Conservation (phyloP, 129 eudicot species). For the Heracleum sosnowskyi region DNA sequence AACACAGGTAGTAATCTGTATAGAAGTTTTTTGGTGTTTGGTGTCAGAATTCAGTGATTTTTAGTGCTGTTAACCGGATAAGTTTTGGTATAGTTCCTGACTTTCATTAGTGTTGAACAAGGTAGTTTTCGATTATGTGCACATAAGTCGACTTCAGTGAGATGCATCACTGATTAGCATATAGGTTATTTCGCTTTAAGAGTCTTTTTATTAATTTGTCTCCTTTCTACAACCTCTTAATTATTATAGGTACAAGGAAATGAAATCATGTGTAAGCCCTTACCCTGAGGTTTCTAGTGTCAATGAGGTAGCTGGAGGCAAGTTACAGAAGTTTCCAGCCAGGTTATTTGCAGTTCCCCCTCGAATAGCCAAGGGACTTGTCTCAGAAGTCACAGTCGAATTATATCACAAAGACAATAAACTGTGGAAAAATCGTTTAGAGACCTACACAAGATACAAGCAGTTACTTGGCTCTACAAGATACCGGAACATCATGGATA, state of each 20-base stretch:
- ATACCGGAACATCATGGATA: constrained; percentile 88
- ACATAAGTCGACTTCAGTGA: neutral
- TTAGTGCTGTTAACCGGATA: neutral
- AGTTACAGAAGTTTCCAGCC: constrained; percentile 67
- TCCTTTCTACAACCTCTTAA: neutral
- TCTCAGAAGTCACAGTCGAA: constrained; percentile 61
- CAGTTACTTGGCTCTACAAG: constrained; percentile 61
- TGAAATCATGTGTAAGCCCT: constrained; percentile 75
- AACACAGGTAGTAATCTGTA: neutral
- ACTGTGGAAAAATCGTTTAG: constrained; percentile 69
- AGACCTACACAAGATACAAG: constrained; percentile 49
- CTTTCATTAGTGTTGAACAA: neutral
- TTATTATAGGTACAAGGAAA: constrained; percentile 71
- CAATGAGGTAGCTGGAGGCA: constrained; percentile 74
- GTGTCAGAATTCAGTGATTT: neutral
- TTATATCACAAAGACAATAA: constrained; percentile 62
- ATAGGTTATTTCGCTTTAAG: neutral
- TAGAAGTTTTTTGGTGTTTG: neutral
- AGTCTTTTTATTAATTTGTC: neutral
- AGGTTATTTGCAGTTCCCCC: constrained; percentile 70
- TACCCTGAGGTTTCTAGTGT: constrained; percentile 50
- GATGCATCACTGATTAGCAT: neutral
- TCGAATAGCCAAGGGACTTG: constrained; percentile 47
- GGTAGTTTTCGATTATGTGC: neutral
- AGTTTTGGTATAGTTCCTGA: neutral